A percentile compares a stretch with the other conserved stretches of the same genome.
These are phyloP conservation scores for Penicillium sp. DNA, from an alignment of 2,329 filamentous ascomycete species.

Conservation along the genomic window DNA sequence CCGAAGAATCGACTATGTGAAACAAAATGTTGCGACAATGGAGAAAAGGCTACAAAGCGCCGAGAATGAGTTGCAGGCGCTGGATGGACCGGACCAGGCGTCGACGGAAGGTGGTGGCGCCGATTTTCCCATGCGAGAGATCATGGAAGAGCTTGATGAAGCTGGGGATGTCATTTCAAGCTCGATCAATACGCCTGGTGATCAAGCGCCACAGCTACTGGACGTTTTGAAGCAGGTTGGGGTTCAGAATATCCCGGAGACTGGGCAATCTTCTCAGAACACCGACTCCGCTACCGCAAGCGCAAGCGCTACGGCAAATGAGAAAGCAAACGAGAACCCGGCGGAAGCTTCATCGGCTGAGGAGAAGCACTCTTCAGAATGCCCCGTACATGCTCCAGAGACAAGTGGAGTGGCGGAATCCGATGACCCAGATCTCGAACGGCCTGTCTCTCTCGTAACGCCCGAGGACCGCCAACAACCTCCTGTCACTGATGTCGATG, in stretches of 20 bases:
- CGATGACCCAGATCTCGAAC: conserved; percentile 17
- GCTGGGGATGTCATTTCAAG: conserved; percentile 80
- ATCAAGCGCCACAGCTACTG: conserved; percentile 68
- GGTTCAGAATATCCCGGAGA: conserved; percentile 55
- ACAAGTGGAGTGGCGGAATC: conserved; percentile 7
- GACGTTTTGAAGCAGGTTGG: conserved; percentile 80
- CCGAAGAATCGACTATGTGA: conserved; percentile 85
- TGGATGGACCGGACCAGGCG: conserved; percentile 63
- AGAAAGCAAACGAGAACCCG: not conserved
- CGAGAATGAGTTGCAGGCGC: conserved; percentile 68
- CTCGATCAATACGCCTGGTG: conserved; percentile 68
- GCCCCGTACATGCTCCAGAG: not conserved
- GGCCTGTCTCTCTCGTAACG: conserved; percentile 25
- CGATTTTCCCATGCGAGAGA: conserved; percentile 78
- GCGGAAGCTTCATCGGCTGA: not conserved
- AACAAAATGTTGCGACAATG: conserved; percentile 75
- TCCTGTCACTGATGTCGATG: conserved; percentile 71
- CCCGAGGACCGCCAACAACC: conserved; percentile 28
- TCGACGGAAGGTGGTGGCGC: conserved; percentile 69
- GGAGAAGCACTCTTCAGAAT: not conserved
- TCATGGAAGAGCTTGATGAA: conserved; percentile 89
- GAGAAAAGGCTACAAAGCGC: conserved; percentile 72
- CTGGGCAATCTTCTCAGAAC: conserved; percentile 16
- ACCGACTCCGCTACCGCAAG: not conserved
- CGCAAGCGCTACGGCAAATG: not conserved